Base-by-base conservation (phyloP, 208 protist genomes). In the Herpetomonas muscarum region DNA sequence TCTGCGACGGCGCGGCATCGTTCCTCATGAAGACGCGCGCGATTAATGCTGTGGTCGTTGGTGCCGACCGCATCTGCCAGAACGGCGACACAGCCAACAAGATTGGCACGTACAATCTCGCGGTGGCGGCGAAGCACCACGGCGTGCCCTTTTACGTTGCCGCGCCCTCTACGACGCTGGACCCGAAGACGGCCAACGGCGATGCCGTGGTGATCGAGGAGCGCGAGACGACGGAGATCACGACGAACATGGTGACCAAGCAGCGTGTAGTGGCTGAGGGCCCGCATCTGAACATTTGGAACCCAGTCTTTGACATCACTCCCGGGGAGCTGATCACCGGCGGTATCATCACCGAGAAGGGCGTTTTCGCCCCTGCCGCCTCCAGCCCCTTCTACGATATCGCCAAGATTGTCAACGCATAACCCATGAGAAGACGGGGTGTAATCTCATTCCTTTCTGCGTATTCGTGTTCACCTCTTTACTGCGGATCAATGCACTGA, bases 231-330 rank as follows among this genome's bases (percentile, higher is more conserved):
- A 78, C 65, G 2, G 95, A 98, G 77, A 90, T 98, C 21, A 97
- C 88, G 31, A 87, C 84, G 36, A 81, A 85, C 73, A 74, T 87
- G 70, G 55, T 72, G 24, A 93, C 77, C 22, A 70, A 78, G 72
- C 68, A 86, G 66, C 83, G 80, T 28, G 76, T 97, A 24, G 95
- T 97, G 48, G 84, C 83, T 4, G 81, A 85, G 3, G 87, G 85
- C 0, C 85, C 85, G n/a, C 56, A 61, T 26, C 73, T 98, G 31
- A 61, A 54, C 22, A 81, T 97, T 34, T 98, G 96, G 94, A 98
- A 98, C 69, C 97, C 97, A 1, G 88, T 96, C 6, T 98, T 98
- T 64, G 96, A 99, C 71, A 93, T 98, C n/a, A 98, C 97, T 0
- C 96, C 97, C 1, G 84, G 70, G 12, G 70, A 67, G 36, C 76